These are phyloP conservation scores for Sphaerobolus stellatus DNA, from an alignment of 1,284 basidiomycete species.

Conservation along the genomic window DNA sequence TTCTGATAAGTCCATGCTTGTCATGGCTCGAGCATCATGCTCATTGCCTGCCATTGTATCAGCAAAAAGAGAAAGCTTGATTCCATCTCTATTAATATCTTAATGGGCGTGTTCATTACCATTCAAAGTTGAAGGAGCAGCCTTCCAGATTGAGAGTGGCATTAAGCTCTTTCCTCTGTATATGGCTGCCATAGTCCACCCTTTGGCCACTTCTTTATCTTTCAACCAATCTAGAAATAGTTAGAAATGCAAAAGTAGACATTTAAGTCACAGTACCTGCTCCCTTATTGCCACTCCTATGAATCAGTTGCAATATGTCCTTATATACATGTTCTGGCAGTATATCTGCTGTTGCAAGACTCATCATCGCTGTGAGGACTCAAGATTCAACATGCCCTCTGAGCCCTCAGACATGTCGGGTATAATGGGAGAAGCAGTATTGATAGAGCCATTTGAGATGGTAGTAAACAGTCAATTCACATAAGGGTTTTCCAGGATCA, in stretches of 20 bases:
- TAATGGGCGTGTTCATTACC: not conserved
- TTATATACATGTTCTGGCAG: no score
- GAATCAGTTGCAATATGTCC: not conserved
- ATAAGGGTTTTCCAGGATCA: not conserved
- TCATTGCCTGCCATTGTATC: not conserved
- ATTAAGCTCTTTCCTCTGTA: constrained; percentile 2
- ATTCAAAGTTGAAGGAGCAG: not conserved
- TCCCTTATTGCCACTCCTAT: constrained; percentile 6
- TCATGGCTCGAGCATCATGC: not conserved
- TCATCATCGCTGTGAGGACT: constrained; percentile 6
- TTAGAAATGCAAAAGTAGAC: not conserved
- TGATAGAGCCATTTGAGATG: constrained; percentile 5
- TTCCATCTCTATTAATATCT: not conserved
- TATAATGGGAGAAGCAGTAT: constrained; percentile 9
- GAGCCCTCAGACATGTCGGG: not conserved
- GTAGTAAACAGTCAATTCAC: constrained; percentile 1
- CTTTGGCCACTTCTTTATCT: not conserved
- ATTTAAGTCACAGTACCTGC: not conserved
- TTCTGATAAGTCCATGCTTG: not conserved
- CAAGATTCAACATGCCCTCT: not conserved
- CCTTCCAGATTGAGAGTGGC: constrained; percentile 2
- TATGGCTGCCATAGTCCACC: not conserved
- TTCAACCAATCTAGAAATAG: constrained; percentile 2
- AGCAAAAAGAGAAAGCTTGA: not conserved
- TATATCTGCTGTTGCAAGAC: not conserved